These are phyloP conservation scores for Hemisphaericaspora xylofermentans DNA, from an alignment of 1,139 yeast genomes.

Conservation along the genomic window DNA sequence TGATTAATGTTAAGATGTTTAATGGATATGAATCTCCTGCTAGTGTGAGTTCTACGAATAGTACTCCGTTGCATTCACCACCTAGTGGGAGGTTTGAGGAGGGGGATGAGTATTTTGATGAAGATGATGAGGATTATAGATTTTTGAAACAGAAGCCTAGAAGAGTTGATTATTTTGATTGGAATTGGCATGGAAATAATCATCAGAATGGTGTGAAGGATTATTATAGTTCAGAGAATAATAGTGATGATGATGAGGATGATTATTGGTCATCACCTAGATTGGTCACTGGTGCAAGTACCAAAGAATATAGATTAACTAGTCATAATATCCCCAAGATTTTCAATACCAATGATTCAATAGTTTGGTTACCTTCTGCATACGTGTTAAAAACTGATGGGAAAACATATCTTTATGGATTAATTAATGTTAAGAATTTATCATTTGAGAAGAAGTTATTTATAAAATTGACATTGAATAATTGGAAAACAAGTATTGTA, in stretches of 20 bases:
- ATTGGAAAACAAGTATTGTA: constrained; percentile 36
- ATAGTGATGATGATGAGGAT: constrained; percentile 17
- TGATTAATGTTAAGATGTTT: constrained; percentile 41
- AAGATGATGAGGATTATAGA: constrained; percentile 19
- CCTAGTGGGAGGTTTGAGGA: constrained; percentile 20
- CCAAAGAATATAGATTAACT: constrained; percentile 14
- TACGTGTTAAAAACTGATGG: constrained; percentile 14
- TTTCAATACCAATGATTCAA: constrained; percentile 5
- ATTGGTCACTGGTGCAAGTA: constrained; percentile 3
- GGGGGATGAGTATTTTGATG: constrained; percentile 16
- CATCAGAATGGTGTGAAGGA: background rate
- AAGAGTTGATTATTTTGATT: constrained; percentile 15
- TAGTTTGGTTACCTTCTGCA: constrained; percentile 14
- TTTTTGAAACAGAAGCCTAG: constrained; percentile 12
- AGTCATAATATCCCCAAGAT: constrained; percentile 14
- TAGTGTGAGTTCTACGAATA: constrained; percentile 33
- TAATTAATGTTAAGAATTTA: constrained; percentile 37
- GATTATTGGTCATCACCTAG: constrained; percentile 14
- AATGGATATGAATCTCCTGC: constrained; percentile 44
- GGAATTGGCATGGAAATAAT: constrained; percentile 13
- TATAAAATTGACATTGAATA: constrained; percentile 37
- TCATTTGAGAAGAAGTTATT: constrained; percentile 38
- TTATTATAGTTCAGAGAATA: constrained; percentile 3
- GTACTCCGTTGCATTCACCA: constrained; percentile 38
- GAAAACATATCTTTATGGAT: constrained; percentile 22